phyloP scores from a whole-genome alignment of 2,329 filamentous ascomycete species.

The Podosphaera xanthii region DNA sequence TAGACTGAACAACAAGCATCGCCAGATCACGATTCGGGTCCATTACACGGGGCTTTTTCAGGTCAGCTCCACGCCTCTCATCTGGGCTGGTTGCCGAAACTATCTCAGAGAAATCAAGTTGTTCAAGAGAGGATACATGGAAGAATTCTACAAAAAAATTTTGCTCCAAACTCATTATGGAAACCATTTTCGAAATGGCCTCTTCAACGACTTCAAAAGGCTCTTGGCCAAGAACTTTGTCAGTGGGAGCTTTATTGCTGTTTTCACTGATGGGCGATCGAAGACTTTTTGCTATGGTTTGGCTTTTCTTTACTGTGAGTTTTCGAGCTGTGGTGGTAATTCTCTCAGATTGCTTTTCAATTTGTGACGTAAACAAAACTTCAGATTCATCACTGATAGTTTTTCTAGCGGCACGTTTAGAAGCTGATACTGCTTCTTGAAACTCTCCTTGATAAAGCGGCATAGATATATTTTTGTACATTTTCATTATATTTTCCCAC shows the following conservation, averaged over 20 bases:
- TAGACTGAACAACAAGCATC: conserved; percentile 61
- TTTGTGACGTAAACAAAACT: conserved; percentile 64
- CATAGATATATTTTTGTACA: conserved; percentile 58
- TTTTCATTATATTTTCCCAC: conserved; percentile 58
- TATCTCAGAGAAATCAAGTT: conserved; percentile 61
- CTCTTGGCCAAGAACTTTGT: conserved; percentile 40
- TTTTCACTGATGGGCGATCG: conserved; percentile 45
- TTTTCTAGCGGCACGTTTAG: conserved; percentile 62
- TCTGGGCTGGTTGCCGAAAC: conserved; percentile 43
- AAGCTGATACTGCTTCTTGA: conserved; percentile 49
- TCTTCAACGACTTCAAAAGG: conserved; percentile 65
- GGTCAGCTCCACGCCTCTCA: conserved; percentile 46
- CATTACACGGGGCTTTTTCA: conserved; percentile 53
- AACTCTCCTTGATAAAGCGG: conserved; percentile 67
- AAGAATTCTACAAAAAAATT: conserved; percentile 97
- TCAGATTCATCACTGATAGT: conserved; percentile 56
- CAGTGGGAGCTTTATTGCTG: conserved; percentile 23
- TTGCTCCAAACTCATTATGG: conserved; percentile 75
- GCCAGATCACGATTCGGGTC: conserved; percentile 76
- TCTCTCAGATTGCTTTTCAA: conserved; percentile 67
- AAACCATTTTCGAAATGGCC: conserved; percentile 60
- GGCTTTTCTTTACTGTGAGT: conserved; percentile 79
- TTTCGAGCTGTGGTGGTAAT: conserved; percentile 61
- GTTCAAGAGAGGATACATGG: conserved; percentile 70
- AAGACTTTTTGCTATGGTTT: conserved; percentile 57